Evolutionary conservation across 345 rosid genomes (phyloP).

Genomic region (Eucalyptus polyanthemos): DNA sequence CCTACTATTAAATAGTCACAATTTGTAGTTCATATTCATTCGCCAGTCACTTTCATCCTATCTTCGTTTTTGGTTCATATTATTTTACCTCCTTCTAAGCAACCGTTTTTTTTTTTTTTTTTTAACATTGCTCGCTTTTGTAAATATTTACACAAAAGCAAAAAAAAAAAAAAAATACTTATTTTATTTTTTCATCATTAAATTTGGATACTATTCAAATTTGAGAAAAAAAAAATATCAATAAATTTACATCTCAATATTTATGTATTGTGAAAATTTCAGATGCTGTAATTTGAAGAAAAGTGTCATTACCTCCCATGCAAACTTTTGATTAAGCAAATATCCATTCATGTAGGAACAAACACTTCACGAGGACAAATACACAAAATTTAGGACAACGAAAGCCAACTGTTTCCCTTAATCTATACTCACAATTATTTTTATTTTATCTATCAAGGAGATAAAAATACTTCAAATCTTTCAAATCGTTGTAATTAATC

Average conservation of each 20-base stretch:
- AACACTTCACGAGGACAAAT: neutral
- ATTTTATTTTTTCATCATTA: too few species aligned
- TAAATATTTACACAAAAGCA: too few species aligned
- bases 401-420: too few species aligned
- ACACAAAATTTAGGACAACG: neutral
- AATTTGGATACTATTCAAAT: neutral
- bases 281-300: too few species aligned
- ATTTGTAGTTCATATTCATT: neutral
- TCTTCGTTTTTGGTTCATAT: neutral
- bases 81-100: neutral
- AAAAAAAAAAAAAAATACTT: too few species aligned
- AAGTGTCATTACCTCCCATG: rapidly evolving
- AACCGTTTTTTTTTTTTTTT: neutral
- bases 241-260: neutral
- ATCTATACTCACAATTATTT: too few species aligned
- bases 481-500: neutral
- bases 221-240: neutral
- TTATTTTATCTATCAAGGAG: too few species aligned
- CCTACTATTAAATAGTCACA: neutral
- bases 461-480: neutral
- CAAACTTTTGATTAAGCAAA: neutral
- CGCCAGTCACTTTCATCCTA: neutral
- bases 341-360: too few species aligned
- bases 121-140: neutral
- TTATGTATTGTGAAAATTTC: too few species aligned